Conservation (phyloP, 805 yeast species). For the Nakazawaea peltata region DNA sequence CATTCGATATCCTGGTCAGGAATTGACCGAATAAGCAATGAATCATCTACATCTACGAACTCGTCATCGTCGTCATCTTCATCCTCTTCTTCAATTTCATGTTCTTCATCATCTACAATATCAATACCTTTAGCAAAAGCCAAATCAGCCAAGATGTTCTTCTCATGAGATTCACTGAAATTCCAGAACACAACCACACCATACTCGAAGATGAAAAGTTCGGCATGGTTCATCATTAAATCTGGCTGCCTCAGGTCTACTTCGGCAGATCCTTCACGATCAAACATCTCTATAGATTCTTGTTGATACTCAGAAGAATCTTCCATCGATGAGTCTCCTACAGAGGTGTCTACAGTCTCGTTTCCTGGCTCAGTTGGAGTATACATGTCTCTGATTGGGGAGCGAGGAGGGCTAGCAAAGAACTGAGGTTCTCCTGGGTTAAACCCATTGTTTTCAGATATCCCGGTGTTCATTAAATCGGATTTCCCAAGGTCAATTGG, state of each 20-base stretch:
- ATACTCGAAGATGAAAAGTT: slow-evolving; percentile 80
- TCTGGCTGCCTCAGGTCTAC: slow-evolving; percentile 23
- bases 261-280: background rate
- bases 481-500: slow-evolving; percentile 11
- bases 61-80: slow-evolving; percentile 23
- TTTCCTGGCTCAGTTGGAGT: background rate
- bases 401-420: slow-evolving; percentile 40
- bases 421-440: slow-evolving; percentile 93
- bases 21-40: slow-evolving; percentile 61
- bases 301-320: background rate
- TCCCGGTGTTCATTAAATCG: slow-evolving; percentile 16
- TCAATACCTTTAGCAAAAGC: slow-evolving; percentile 48
- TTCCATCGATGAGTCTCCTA: background rate
- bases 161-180: slow-evolving; percentile 85
- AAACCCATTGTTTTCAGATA: slow-evolving; percentile 31
- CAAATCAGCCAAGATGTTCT: slow-evolving; percentile 86
- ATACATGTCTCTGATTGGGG: slow-evolving; percentile 12
- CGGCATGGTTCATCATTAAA: slow-evolving; percentile 57
- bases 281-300: background rate
- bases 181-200: slow-evolving; percentile 99
- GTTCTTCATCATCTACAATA: slow-evolving; percentile 33
- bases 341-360: background rate
- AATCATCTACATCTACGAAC: slow-evolving; percentile 10
- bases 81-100: slow-evolving; percentile 31
- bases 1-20: slow-evolving; percentile 89